Base-by-base conservation (phyloP, 495 filamentous ascomycete genomes). In the Hypoxylon lienhwacheense region DNA sequence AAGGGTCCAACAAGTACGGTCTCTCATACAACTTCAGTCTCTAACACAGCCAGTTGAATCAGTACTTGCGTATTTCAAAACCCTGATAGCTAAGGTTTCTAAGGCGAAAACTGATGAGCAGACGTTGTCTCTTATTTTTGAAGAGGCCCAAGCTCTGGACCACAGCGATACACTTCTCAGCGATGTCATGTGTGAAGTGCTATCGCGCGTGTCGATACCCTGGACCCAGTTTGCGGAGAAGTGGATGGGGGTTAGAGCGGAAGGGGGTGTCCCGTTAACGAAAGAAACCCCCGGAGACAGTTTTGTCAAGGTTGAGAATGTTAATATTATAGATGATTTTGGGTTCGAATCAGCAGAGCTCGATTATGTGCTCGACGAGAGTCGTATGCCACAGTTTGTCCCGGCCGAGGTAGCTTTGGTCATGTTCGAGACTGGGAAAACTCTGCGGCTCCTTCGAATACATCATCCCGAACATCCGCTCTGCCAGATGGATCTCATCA, bases 381-480 rank as follows among this genome's bases (percentile, higher is more conserved):
- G 77, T 7, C 78, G 77, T 52, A 78, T 88, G 66, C 89, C 86
- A 7, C 81, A 73, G 0, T 89, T 89, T 51, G 75, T 92, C 7
- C 77, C 81, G 0, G 60, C 68, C 22, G 88, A 90, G 16, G 77
- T 85, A 55, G 83, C 83, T 7, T 72, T 79, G 20, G 66, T 76
- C 10, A 80, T 91, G 11, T 91, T 88, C 45, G 90, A 97, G 62
- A 87, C 81, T 12, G 90, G 89, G 1, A 79, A 82, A 53, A 91
- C 85, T 58, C 69, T 96, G 37, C 79, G 87, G 19, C 81, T 95
- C 45, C 71, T 97, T 14, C 81, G 83, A 48, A 73, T 71, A 8
- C 82, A 87, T 60, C 85, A 91, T 59, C 82, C 89, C n/a, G 76
- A 85, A 4, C 90, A 97, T 67, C 87, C 88, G 0, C 73, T 97